Evolutionary conservation across 148 eudicot species (phyloP), one percentile per base, ranked within the genome.

Genomic region (Amaranthus hypochondriacus): DNA sequence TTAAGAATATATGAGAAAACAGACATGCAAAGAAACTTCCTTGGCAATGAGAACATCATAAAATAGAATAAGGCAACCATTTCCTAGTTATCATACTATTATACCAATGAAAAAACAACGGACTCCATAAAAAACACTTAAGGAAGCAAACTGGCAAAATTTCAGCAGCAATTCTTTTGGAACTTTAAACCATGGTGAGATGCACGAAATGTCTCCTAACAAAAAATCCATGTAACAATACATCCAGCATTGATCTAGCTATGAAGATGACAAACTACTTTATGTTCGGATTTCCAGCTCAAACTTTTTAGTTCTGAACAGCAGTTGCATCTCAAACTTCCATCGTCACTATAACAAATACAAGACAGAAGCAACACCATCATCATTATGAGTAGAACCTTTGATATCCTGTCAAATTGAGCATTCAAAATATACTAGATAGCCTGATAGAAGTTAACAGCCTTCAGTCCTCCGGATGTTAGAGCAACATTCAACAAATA

Each of bases 381-480:
- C 74, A 66, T 49, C 62, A 66, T 14, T 66, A 48, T 48, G 44
- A 57, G 42, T 49, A 79, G 48, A 73, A 58, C 11, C 9, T 72
- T 70, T 48, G 56, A 42, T 70, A 65, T 49, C 66, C 56, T 70
- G 67, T 56, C 59, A 56, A 64, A 70, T 62, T 46, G 66, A 9
- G 68, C 46, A n/a, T 62, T 7, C 73, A 50, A 66, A 14, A 71
- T 5, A 39, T 49, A 53, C 42, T 47, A 71, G 50, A 69, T 49
- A 56, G 46, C 59, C 66, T 28, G 14, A 10, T 5, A 58, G 52
- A 44, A 62, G 48, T 56, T 48, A 6, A 48, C 56, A 62, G 21
- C 5, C 14, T n/a, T 46, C 11, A 28, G 39, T 28, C 39, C 39
- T 28, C 39, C 2, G 39, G 39, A 28, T 28, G 39, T 28, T 28